These are phyloP conservation scores for Komagataella ulmi DNA, from an alignment of 805 yeast species.

Conservation along the genomic window DNA sequence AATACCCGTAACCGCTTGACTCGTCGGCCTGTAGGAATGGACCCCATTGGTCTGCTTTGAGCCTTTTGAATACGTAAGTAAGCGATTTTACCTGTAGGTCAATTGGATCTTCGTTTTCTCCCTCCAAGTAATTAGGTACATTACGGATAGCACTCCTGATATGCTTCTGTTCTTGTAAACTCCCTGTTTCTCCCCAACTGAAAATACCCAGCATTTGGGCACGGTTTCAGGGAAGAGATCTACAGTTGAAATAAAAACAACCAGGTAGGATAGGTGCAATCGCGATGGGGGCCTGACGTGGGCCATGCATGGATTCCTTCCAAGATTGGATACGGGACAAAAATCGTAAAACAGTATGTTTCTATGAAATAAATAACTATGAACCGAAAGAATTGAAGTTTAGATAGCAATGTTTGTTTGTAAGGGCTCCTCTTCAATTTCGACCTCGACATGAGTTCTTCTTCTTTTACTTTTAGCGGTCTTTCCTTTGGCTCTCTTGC, in stretches of 20 bases:
- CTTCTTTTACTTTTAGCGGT: conserved; percentile 29
- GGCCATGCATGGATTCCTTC: not conserved
- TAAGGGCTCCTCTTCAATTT: conserved; percentile 64
- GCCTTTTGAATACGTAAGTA: conserved; percentile 41
- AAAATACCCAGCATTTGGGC: not conserved
- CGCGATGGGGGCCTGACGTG: not conserved
- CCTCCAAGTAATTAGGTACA: conserved; percentile 30
- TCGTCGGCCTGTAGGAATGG: conserved; percentile 21
- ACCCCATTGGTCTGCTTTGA: conserved; percentile 26
- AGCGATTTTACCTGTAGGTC: conserved; percentile 51
- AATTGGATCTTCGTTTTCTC: conserved; percentile 38
- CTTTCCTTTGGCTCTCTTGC: conserved; percentile 20
- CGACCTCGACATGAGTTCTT: conserved; percentile 70
- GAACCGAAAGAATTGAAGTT: not conserved
- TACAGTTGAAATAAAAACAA: too few relatives aligned
- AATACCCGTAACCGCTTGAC: conserved; percentile 14
- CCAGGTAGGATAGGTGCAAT: not conserved
- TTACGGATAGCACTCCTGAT: not conserved
- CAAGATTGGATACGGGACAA: not conserved
- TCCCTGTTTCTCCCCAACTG: not conserved
- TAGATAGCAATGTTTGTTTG: conserved; percentile 1
- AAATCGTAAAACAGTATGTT: not conserved
- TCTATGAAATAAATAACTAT: not conserved
- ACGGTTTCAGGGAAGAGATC: not conserved
- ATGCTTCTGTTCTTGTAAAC: not conserved